Conservation (phyloP, 352 stramenopile genomes). For the Lagenidium sp. region DNA sequence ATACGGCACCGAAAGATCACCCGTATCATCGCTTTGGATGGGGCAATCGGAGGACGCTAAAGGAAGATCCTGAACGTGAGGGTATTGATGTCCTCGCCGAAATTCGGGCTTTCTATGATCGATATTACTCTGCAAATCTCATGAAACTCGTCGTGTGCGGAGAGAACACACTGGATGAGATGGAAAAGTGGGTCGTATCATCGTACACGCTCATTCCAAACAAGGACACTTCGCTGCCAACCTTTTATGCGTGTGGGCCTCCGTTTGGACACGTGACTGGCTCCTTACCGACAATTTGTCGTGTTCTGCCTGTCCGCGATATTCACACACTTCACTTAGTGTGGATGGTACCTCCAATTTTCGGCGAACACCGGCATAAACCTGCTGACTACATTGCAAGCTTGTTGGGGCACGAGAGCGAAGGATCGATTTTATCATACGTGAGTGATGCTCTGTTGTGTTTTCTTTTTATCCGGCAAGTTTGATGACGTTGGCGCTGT, state of each 20-base stretch:
- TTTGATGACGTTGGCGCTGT: not conserved
- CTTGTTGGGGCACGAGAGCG: conserved; percentile 74
- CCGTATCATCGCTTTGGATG: conserved; percentile 40
- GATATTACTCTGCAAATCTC: conserved; percentile 25
- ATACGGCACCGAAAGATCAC: conserved; percentile 9
- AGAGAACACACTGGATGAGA: conserved; percentile 17
- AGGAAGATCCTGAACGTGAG: conserved; percentile 2
- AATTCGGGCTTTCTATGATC: conserved; percentile 21
- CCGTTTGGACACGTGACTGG: conserved; percentile 43
- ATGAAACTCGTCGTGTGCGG: conserved; percentile 36
- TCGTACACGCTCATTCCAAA: conserved; percentile 22
- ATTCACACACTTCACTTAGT: conserved; percentile 68
- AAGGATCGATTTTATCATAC: conserved; percentile 73
- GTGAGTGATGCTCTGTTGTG: conserved; percentile 19
- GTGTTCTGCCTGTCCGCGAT: conserved; percentile 65
- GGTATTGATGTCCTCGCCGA: conserved; percentile 17
- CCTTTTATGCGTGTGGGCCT: conserved; percentile 26
- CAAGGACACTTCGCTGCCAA: conserved; percentile 10
- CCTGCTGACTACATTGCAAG: conserved; percentile 72
- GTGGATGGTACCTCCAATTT: conserved; percentile 71
- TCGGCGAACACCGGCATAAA: conserved; percentile 65
- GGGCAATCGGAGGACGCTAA: conserved; percentile 35
- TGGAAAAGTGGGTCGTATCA: conserved; percentile 21
- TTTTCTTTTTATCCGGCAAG: not conserved
- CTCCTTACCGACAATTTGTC: conserved; percentile 36